Evolutionary conservation across 106 monocot genomes (phyloP).

Genomic region (Xerophyta viscosa): DNA sequence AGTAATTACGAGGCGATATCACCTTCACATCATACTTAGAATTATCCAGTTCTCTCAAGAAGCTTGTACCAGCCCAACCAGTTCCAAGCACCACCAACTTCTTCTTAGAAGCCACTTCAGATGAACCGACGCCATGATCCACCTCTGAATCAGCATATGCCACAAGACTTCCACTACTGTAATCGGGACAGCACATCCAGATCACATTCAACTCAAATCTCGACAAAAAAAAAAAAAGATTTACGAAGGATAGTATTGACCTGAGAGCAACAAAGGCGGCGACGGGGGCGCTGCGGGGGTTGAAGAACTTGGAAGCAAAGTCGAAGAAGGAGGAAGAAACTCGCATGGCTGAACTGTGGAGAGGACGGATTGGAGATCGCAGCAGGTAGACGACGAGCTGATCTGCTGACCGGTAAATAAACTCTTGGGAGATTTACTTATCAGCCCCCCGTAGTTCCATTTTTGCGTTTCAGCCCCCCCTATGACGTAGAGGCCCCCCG

Average conservation of each 20-base stretch:
- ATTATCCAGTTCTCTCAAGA: conserved; percentile 51
- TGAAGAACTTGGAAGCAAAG: conserved; percentile 14
- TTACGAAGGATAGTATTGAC: conserved; percentile 2
- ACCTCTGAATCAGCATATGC: conserved; percentile 61
- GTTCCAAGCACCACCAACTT: conserved; percentile 75
- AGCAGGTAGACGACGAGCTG: not conserved
- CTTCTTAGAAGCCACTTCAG: conserved; percentile 33
- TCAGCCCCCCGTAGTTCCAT: no score
- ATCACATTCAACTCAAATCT: not conserved
- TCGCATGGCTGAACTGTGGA: conserved; percentile 12
- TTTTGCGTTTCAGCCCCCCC: no score
- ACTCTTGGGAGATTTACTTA: no score
- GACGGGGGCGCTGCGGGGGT: conserved; percentile 7
- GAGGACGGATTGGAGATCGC: not conserved
- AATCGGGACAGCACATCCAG: not conserved
- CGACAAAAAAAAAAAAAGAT: not conserved
- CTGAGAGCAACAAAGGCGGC: conserved; percentile 26
- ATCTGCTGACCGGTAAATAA: no score
- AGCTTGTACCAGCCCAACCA: conserved; percentile 76
- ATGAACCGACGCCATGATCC: conserved; percentile 16
- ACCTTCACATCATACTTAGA: conserved; percentile 61
- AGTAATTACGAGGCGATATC: conserved; percentile 76
- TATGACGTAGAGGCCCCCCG: no score
- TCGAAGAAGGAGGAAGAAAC: conserved; percentile 23
- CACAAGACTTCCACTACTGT: conserved; percentile 62